These are phyloP conservation scores for Mortierella sp. DNA, from an alignment of 371 early-diverging fungal species.

Conservation along the genomic window DNA sequence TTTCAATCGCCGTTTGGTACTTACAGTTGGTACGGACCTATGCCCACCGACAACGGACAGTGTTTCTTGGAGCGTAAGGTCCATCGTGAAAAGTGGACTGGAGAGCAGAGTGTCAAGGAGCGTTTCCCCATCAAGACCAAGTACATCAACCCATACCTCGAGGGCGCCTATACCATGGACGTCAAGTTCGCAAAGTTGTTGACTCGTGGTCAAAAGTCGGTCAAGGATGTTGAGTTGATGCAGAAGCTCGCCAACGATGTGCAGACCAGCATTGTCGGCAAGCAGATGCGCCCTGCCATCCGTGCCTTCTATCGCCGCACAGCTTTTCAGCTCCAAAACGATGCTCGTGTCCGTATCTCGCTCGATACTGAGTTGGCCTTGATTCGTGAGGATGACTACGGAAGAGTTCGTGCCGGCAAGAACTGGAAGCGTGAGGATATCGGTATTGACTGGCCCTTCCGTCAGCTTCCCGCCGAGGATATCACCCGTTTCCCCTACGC, in stretches of 20 bases:
- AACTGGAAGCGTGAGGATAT: conserved; percentile 96
- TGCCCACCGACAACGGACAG: conserved; percentile 76
- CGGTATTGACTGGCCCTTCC: conserved; percentile 91
- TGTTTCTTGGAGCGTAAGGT: conserved; percentile 99
- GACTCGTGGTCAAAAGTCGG: conserved; percentile 82
- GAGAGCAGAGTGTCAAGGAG: conserved; percentile 95
- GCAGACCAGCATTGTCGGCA: conserved; percentile 80
- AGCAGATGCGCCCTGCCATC: conserved; percentile 82
- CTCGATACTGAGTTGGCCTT: conserved; percentile 97
- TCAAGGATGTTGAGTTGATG: conserved; percentile 87
- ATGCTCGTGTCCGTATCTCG: conserved; percentile 92
- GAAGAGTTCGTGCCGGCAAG: conserved; percentile 70
- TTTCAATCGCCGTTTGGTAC: background rate
- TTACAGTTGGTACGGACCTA: conserved; percentile 92
- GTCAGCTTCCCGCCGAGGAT: conserved; percentile 82
- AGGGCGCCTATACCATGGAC: conserved; percentile 87
- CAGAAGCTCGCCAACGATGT: conserved; percentile 90
- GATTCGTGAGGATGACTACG: conserved; percentile 95
- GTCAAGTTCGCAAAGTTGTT: conserved; percentile 86
- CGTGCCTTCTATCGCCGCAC: conserved; percentile 98
- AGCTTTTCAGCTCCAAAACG: conserved; percentile 98
- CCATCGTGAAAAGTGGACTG: conserved; percentile 98
- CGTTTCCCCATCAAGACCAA: conserved; percentile 98
- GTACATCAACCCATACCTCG: conserved; percentile 89
- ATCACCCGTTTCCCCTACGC: conserved; percentile 96